phyloP scores from a whole-genome alignment of 352 stramenopile species.

The Thalassiosira livingstoniorum region DNA sequence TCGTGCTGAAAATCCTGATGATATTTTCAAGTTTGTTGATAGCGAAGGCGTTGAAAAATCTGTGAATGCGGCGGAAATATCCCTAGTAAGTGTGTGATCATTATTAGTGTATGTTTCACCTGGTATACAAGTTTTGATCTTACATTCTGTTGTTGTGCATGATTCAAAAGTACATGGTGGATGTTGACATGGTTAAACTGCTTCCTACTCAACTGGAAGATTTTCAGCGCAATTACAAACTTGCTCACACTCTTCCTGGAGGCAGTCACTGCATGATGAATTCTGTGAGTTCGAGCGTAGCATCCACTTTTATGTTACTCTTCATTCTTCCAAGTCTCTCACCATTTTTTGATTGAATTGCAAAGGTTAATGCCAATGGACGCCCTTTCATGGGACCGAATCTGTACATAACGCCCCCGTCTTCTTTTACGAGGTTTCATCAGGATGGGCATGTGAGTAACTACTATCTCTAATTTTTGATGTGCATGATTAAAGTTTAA shows the following conservation, averaged over 20 bases:
- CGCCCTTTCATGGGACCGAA: constrained; percentile 87
- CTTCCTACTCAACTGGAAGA: constrained; percentile 63
- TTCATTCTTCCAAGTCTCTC: constrained; percentile 5
- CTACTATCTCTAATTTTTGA: too few relatives aligned
- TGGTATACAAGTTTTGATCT: too few relatives aligned
- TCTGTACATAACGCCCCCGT: constrained; percentile 80
- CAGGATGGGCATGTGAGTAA: constrained; percentile 83
- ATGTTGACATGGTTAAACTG: constrained; percentile 75
- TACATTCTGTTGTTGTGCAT: too few relatives aligned
- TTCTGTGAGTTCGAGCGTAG: constrained; percentile 59
- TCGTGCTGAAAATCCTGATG: too few relatives aligned
- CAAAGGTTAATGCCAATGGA: constrained; percentile 67
- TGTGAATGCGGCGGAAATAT: constrained; percentile 5
- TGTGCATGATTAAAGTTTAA: background rate
- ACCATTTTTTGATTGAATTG: background rate
- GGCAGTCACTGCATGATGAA: constrained; percentile 84
- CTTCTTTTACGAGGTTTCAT: constrained; percentile 85
- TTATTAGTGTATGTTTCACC: background rate
- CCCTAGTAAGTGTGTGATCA: constrained; percentile 51
- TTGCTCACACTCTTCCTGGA: constrained; percentile 75
- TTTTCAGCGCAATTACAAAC: constrained; percentile 71
- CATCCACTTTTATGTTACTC: constrained; percentile 19
- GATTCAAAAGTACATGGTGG: constrained; percentile 80
- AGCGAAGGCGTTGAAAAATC: background rate
- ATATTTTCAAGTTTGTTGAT: constrained; percentile 7